Conservation (phyloP, 495 filamentous ascomycete genomes). For the Bacidia rubella region DNA sequence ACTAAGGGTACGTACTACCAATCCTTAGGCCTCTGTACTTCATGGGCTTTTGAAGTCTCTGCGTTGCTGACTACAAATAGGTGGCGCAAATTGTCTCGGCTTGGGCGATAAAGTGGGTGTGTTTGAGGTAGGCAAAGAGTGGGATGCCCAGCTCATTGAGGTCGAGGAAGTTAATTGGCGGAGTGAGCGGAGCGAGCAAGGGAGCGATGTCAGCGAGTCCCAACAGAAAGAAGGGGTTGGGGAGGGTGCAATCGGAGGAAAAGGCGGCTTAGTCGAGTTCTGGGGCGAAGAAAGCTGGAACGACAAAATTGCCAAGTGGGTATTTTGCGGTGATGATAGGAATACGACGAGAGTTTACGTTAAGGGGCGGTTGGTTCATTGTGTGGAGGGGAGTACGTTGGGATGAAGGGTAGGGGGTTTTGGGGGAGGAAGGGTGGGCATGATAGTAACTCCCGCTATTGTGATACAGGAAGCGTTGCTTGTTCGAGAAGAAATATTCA, state of each 20-base stretch:
- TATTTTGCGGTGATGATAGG: conserved; percentile 75
- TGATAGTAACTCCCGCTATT: neutral
- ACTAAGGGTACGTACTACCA: no score
- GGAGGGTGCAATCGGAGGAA: conserved; percentile 12
- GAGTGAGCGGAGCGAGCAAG: conserved; percentile 21
- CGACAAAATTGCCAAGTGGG: conserved; percentile 74
- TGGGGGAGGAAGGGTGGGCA: neutral
- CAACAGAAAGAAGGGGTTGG: conserved; percentile 28
- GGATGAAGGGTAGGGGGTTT: neutral
- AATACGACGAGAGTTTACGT: conserved; percentile 77
- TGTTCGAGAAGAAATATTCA: neutral
- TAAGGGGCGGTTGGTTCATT: conserved; percentile 59
- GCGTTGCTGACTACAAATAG: no score
- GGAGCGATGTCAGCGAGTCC: no score
- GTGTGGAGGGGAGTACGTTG: neutral
- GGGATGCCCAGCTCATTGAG: conserved; percentile 64
- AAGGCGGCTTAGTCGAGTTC: conserved; percentile 53
- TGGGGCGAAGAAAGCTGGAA: conserved; percentile 77
- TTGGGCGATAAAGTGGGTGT: conserved; percentile 53
- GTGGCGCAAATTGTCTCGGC: conserved; percentile 67
- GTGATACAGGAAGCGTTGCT: neutral
- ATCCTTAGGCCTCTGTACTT: no score
- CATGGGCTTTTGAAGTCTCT: no score
- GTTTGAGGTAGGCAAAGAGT: conserved; percentile 78
- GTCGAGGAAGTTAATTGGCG: conserved; percentile 8